phyloP scores from a whole-genome alignment of 441 rosid genomes.

The Pelargonium myrrhifolium region DNA sequence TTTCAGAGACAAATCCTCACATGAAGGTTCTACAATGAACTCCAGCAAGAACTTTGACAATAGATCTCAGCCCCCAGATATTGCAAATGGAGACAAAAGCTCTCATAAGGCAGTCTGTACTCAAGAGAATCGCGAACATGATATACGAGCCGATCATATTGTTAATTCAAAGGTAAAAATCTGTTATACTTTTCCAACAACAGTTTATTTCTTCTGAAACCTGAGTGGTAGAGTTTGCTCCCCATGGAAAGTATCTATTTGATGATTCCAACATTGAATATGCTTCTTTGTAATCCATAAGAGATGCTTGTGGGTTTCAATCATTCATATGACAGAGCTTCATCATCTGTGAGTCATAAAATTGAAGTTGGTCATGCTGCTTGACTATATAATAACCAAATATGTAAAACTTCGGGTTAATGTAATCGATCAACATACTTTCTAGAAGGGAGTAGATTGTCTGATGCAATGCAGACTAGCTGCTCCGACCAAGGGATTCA shows the following conservation, averaged over 20 bases:
- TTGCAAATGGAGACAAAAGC: constrained; percentile 22
- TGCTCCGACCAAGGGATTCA: too few species aligned
- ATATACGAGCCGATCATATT: constrained; percentile 13
- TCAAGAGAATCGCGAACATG: neutral
- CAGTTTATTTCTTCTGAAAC: too few species aligned
- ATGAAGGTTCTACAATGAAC: constrained; percentile 16
- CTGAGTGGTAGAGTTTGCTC: too few species aligned
- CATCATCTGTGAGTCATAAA: too few species aligned
- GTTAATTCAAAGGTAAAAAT: constrained; percentile 25
- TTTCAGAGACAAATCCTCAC: neutral
- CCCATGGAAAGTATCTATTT: too few species aligned
- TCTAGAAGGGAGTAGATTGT: too few species aligned
- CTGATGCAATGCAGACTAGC: too few species aligned
- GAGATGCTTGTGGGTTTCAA: too few species aligned
- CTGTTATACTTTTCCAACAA: neutral
- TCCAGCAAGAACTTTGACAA: constrained; percentile 21
- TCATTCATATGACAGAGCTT: too few species aligned
- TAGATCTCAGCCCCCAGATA: constrained; percentile 21
- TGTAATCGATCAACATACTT: neutral
- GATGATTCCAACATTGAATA: too few species aligned
- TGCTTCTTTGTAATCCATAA: too few species aligned
- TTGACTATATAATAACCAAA: neutral
- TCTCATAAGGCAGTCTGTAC: constrained; percentile 13
- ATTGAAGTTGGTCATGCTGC: neutral
- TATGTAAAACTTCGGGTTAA: neutral